Base-by-base conservation (phyloP, 331 rosid species). In the Pyracantha coccinea region DNA sequence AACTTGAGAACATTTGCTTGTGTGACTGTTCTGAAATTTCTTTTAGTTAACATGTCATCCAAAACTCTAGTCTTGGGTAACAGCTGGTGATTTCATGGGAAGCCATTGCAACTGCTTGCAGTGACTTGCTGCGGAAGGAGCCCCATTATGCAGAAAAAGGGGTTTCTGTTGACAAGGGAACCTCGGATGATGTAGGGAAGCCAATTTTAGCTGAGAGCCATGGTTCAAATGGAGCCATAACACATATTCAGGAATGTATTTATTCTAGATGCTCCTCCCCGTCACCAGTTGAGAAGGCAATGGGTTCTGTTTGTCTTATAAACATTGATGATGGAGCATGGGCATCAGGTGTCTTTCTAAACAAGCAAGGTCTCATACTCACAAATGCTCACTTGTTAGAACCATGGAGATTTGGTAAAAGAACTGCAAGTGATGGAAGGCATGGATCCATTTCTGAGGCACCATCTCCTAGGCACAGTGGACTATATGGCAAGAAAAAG, bases 81-180 rank as follows among this genome's bases (percentile, higher is more conserved):
- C 93, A 94, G 99, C 90, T 94, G 90, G 90, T 94, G 85, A 83
- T 94, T 87, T 97, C 99, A 33, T 94, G 99, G 99, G 93, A 86
- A 81, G 88, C 96, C 80, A 86, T 94, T 68, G 92, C 84, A 76
- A 80, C 64, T 76, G 88, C 97, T 81, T 86, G 91, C 71, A 38
- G 86, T 73, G 91, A 84, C 76, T 85, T 92, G 85, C 86, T 94
- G 83, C 83, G 9, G 69, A 82, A 72, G 74, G 81, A 77, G 75
- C 78, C 89, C 87, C 83, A 58, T 54, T 79, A 77, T 82, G 64
- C 83, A 27, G 81, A 53, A 71, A 71, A 85, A 79, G 78, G 78
- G 71, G 81, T 73, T 74, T 75, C 31, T 77, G 61, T 79, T 58
- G 85, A 73, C 69, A 78, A 83, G 70, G 79, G 68, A 27, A 82